Evolutionary conservation across 129 eudicot species (phyloP), one percentile per base, ranked within the genome.

Genomic region (Lonicera japonica): DNA sequence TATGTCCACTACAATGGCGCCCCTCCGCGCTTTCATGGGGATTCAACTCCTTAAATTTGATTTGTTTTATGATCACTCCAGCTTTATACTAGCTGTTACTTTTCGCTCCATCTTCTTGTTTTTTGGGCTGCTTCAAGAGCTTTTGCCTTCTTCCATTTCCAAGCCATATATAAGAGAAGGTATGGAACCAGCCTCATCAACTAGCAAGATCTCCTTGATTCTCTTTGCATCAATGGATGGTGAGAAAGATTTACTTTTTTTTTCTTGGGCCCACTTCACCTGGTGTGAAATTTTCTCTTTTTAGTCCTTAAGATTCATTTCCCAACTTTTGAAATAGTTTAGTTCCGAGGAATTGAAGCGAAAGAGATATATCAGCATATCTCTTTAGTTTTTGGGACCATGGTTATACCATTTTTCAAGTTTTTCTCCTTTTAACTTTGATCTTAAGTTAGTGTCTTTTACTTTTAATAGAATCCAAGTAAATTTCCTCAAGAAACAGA

Each of bases 91-190:
- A 60, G 56, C 57, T 69, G 38, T 79, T 24, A 63, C 63, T 69
- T 78, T 48, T 64, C 64, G 66, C 58, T 50, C 25, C 75, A 59
- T 53, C 61, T 73, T 43, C 65, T 61, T 74, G 72, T 47, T 64
- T 70, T n/a, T 62, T 14, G 4, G n/a, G n/a, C n/a, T n/a, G n/a
- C n/a, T n/a, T n/a, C n/a, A n/a, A 43, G 66, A 70, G 73, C 73
- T 69, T 62, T 72, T 66, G 50, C 70, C 62, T 75, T 55, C 75
- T 64, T 73, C 73, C 83, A 21, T 64, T 75, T 66, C 74, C 86
- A 77, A 64, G 75, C 86, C 76, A 62, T 67, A 66, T n/a, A n/a
- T n/a, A n/a, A n/a, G n/a, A n/a, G n/a, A n/a, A n/a, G n/a, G n/a
- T n/a, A n/a, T n/a, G n/a, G n/a, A n/a, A n/a, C n/a, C n/a, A n/a